Evolutionary conservation across 306 rosid genomes (phyloP).

Genomic region (Vicia faba): DNA sequence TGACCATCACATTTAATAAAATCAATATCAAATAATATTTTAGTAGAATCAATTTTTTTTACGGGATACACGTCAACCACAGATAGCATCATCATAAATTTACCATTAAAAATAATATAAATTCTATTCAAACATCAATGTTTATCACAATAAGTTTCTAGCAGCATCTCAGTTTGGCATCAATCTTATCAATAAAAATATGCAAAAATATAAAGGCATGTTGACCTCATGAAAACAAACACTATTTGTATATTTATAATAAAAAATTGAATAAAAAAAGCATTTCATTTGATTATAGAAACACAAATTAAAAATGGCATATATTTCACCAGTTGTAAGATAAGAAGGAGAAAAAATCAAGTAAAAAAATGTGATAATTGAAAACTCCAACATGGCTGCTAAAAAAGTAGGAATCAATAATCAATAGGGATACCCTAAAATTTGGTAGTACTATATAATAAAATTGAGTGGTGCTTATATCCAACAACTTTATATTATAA

Average conservation of each 20-base stretch:
- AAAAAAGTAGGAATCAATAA: not conserved
- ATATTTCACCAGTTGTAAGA: not conserved
- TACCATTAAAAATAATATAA: too few species aligned
- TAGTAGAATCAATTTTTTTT: too few species aligned
- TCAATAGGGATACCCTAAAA: conserved; percentile 29
- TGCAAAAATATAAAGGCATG: not conserved
- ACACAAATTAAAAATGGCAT: not conserved
- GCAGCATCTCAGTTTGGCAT: not conserved
- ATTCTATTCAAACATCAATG: too few species aligned
- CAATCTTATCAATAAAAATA: too few species aligned
- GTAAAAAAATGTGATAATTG: not conserved
- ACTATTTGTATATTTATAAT: not conserved
- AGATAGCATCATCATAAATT: too few species aligned
- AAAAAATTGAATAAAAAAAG: not conserved
- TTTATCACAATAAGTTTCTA: not conserved
- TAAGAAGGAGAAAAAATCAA: not conserved
- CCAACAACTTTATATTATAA: conserved; percentile 34
- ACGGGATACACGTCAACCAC: too few species aligned
- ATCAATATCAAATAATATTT: too few species aligned
- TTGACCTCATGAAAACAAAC: not conserved
- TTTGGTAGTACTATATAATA: not conserved
- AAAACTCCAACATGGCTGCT: conserved; percentile 9
- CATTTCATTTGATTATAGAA: not conserved
- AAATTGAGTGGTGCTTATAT: not conserved
- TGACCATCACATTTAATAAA: too few species aligned